Conservation (phyloP, 257 asterid species). For the Eucommia ulmoides region DNA sequence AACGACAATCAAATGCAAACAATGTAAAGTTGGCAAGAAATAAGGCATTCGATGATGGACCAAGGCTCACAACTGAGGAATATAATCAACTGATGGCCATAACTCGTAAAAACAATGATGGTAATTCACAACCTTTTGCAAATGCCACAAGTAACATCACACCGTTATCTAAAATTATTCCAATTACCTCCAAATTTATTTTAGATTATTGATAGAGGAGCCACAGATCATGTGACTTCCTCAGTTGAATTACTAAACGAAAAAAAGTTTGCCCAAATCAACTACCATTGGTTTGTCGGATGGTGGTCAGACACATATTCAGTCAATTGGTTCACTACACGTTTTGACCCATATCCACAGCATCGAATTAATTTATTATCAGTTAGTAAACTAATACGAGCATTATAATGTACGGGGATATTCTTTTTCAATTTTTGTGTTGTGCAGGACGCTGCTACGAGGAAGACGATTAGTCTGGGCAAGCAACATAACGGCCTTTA, state of each 20-base stretch:
- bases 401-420: not conserved
- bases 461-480: not conserved
- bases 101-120: too few relatives aligned
- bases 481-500: not conserved
- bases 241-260: not conserved
- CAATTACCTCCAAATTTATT: not conserved
- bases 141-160: not conserved
- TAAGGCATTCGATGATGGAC: not conserved
- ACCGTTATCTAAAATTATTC: not conserved
- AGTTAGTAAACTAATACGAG: not conserved
- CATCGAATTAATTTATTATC: not conserved
- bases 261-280: not conserved
- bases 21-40: not conserved
- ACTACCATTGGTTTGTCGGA: not conserved
- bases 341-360: not conserved
- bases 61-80: not conserved
- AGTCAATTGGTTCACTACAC: not conserved
- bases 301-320: not conserved
- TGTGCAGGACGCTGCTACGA: not conserved
- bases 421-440: not conserved
- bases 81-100: not conserved
- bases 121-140: not conserved
- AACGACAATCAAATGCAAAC: not conserved
- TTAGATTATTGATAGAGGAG: not conserved
- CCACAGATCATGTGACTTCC: not conserved